A percentile compares a stretch with the other conserved stretches of the same genome.
These are phyloP conservation scores for Entelexis sorbosivorans DNA, from an alignment of 1,139 yeast species.

Conservation along the genomic window DNA sequence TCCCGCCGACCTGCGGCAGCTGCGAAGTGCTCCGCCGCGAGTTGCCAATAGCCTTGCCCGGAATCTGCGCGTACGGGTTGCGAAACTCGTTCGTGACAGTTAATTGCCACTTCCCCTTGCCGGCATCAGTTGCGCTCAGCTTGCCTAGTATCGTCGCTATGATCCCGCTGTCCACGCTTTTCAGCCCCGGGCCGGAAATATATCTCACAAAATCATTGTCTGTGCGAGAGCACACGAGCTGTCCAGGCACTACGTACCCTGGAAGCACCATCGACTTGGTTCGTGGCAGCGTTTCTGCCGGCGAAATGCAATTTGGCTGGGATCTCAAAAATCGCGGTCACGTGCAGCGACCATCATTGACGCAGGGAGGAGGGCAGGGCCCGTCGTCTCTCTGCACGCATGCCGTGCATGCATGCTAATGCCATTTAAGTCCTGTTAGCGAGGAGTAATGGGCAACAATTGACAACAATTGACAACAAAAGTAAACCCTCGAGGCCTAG, in stretches of 20 bases:
- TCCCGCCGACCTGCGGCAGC: constrained; percentile 75
- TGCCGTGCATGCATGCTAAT: too few relatives aligned
- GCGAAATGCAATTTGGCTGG: neutral
- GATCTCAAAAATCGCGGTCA: neutral
- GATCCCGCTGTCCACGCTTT: constrained; percentile 29
- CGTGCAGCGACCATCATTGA: neutral
- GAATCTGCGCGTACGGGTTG: constrained; percentile 25
- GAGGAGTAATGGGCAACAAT: too few relatives aligned
- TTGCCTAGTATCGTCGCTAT: constrained; percentile 59
- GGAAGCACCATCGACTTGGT: constrained; percentile 27
- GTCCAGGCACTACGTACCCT: constrained; percentile 64
- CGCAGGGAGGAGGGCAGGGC: too few relatives aligned
- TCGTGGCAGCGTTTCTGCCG: neutral
- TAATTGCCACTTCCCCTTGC: constrained; percentile 24
- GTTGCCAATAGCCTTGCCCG: constrained; percentile 18
- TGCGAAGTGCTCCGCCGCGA: constrained; percentile 30
- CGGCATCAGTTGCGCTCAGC: constrained; percentile 31
- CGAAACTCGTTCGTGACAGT: constrained; percentile 34
- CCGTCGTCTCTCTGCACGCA: too few relatives aligned
- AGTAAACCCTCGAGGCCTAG: too few relatives aligned
- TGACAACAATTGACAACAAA: too few relatives aligned
- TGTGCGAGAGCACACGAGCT: constrained; percentile 39
- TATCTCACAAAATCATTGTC: constrained; percentile 31
- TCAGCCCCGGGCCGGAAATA: constrained; percentile 41
- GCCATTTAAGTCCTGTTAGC: too few relatives aligned